phyloP scores from a whole-genome alignment of 225 moss, liverwort and hornwort species.

The Bryoerythrophyllum caledonicum region DNA sequence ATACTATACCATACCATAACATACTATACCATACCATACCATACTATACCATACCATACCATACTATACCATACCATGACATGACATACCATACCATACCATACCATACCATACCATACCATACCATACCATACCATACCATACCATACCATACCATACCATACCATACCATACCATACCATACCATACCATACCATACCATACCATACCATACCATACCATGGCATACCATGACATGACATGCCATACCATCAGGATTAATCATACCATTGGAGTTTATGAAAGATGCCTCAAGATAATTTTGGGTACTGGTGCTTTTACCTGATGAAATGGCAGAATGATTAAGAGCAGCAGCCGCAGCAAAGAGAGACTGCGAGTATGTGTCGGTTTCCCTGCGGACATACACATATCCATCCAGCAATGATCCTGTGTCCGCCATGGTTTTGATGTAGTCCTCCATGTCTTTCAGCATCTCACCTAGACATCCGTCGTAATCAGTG shows the following conservation, averaged over 20 bases:
- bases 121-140: too few relatives aligned
- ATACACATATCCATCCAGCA: background rate
- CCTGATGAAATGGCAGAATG: background rate
- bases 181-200: too few relatives aligned
- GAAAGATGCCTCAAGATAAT: background rate
- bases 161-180: too few relatives aligned
- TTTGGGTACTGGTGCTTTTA: background rate
- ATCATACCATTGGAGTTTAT: background rate
- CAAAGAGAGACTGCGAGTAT: background rate
- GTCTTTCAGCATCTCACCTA: slow-evolving; percentile 11
- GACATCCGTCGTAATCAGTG: background rate
- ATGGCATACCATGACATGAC: too few relatives aligned
- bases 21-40: too few relatives aligned
- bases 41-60: too few relatives aligned
- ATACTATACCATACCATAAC: too few relatives aligned
- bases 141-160: too few relatives aligned
- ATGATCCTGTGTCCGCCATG: background rate
- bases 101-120: too few relatives aligned
- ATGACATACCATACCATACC: too few relatives aligned
- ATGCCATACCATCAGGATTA: background rate
- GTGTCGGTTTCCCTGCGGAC: background rate
- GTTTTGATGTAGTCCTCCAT: slow-evolving; percentile 1
- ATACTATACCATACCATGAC: too few relatives aligned
- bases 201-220: too few relatives aligned
- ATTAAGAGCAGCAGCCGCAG: background rate